phyloP scores from a whole-genome alignment of 2,329 filamentous ascomycete genomes.

The Parastagonospora nodorum region DNA sequence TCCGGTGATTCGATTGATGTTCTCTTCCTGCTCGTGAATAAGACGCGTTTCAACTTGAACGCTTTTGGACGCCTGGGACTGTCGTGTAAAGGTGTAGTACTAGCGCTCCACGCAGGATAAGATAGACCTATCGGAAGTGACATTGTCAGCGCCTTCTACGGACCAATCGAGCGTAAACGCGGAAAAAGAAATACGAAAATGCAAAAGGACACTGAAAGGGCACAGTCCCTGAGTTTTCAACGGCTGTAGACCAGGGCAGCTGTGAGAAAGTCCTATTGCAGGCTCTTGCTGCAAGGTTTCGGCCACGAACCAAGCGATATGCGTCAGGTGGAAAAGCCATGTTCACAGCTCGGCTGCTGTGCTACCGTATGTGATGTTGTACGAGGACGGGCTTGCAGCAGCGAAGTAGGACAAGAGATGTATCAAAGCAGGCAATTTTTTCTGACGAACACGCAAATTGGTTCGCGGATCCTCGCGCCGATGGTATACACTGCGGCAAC shows the following conservation, averaged over 20 bases:
- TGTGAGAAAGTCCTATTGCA: conserved; percentile 36
- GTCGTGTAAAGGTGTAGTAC: conserved; percentile 41
- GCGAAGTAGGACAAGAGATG: conserved; percentile 27
- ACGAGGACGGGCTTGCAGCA: conserved; percentile 39
- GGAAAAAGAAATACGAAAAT: conserved; percentile 23
- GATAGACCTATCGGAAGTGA: conserved; percentile 45
- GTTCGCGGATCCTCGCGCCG: background rate
- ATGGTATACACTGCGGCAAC: conserved; percentile 8
- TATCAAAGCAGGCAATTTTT: background rate
- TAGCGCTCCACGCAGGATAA: conserved; percentile 42
- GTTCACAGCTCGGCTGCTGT: conserved; percentile 39
- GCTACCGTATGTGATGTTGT: conserved; percentile 35
- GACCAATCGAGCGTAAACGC: conserved; percentile 14
- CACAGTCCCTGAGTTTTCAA: conserved; percentile 40
- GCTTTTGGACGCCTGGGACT: conserved; percentile 37
- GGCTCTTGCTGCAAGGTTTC: conserved; percentile 37
- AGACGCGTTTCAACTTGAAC: conserved; percentile 33
- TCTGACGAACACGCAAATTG: background rate
- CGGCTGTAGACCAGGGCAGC: conserved; percentile 28
- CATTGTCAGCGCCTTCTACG: conserved; percentile 44
- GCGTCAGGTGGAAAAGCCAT: conserved; percentile 33
- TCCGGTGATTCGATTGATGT: conserved; percentile 37
- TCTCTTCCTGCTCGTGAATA: conserved; percentile 29
- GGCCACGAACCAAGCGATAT: conserved; percentile 29
- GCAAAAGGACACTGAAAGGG: conserved; percentile 30